phyloP scores from a whole-genome alignment of 371 early-diverging fungal genomes.

The Mortierella sp. region DNA sequence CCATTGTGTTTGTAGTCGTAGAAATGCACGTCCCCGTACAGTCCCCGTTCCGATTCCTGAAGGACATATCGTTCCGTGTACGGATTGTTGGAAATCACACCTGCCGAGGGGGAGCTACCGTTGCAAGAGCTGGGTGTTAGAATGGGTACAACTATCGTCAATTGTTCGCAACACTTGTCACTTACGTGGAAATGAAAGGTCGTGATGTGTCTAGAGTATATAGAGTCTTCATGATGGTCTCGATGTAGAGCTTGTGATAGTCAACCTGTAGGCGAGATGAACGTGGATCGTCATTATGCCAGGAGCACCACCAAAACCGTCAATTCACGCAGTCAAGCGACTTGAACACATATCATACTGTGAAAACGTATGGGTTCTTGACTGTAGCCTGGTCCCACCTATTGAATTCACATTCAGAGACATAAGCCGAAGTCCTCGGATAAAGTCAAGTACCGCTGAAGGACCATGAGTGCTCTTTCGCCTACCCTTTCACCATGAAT shows the following conservation, averaged over 20 bases:
- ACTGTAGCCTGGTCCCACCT: constrained; percentile 42
- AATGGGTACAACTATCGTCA: not conserved
- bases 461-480: too few relatives aligned
- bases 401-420: not conserved
- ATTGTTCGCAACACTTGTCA: not conserved
- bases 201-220: constrained; percentile 20
- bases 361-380: constrained; percentile 38
- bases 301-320: too few relatives aligned
- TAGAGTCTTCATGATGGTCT: constrained; percentile 30
- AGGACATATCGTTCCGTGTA: constrained; percentile 46
- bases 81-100: constrained; percentile 23
- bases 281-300: too few relatives aligned
- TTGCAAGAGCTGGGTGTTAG: not conserved
- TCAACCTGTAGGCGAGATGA: constrained; percentile 19
- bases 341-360: constrained; percentile 21
- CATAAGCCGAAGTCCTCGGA: too few relatives aligned
- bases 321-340: too few relatives aligned
- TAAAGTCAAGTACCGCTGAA: too few relatives aligned
- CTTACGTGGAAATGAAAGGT: constrained; percentile 41
- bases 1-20: constrained; percentile 53
- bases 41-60: constrained; percentile 24
- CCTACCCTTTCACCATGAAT: constrained; percentile 50
- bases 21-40: constrained; percentile 46
- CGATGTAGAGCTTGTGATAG: constrained; percentile 36
- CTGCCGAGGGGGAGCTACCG: constrained; percentile 43